Evolutionary conservation across 352 stramenopile genomes (phyloP), one percentile per base, ranked within the genome.

Genomic region (Globisporangium spiculum): DNA sequence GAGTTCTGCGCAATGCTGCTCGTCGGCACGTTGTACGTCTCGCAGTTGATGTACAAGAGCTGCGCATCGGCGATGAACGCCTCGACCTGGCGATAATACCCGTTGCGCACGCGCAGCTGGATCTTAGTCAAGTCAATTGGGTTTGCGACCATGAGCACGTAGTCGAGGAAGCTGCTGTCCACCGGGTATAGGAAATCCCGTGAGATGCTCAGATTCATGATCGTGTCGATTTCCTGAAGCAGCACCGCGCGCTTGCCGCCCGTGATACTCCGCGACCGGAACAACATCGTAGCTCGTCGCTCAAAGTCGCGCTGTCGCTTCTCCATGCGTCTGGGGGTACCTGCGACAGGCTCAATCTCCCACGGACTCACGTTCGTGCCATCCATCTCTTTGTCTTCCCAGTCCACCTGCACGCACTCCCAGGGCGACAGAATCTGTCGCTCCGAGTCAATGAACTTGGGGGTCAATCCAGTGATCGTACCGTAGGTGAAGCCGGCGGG

Each of bases 121-220:
- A 97, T 93, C 69, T 91, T 88, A 5, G 75, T 89, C 36, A 97
- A 69, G 67, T 97, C 89, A 44, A 97, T 90, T 2, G 88, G 86
- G 62, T 96, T 96, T 2, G 88, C 84, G 27, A 97, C 74, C 26
- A 85, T 92, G 18, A 91, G 86, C 55, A 88, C 70, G 60, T 97
- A 97, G 63, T 95, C 88, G 18, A 88, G 71, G 34, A 93, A 95
- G 24, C 72, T 76, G 18, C 83, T 81, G 52, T 86, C 76, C 5
- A 97, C 90, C 1, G 90, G 87, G 53, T 92, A 78, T 14, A 93
- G 80, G 46, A 97, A 97, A 62, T 93, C 88, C 10, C 78, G 80
- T 3, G 88, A 83, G 59, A 93, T 88, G 16, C 77, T 85, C 24
- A 94, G 66, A 16, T 84, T 78, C 75, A 91, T 86, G 30, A 93